These are phyloP conservation scores for Xylaria sp. DNA, from an alignment of 495 filamentous ascomycete species.

Conservation along the genomic window DNA sequence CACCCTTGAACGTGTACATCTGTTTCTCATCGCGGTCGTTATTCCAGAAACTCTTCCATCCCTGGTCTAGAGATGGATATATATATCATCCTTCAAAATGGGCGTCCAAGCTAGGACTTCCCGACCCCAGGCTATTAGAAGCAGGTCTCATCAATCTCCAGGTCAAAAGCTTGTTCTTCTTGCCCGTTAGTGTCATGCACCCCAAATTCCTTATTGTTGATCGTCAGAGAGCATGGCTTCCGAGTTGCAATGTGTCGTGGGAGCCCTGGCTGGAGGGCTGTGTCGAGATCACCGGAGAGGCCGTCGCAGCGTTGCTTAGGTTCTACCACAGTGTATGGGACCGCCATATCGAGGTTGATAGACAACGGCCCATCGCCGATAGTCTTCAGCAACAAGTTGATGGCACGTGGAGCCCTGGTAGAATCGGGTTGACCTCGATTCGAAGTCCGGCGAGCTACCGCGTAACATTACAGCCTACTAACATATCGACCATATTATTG, in stretches of 20 bases:
- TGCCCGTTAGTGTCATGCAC: slow-evolving; percentile 78
- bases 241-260: slow-evolving; percentile 79
- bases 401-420: slow-evolving; percentile 19
- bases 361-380: slow-evolving; percentile 22
- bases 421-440: slow-evolving; percentile 23
- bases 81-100: slow-evolving; percentile 63
- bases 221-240: slow-evolving; percentile 63
- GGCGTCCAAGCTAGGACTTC: slow-evolving; percentile 64
- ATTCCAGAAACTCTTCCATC: slow-evolving; percentile 73
- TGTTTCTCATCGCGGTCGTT: slow-evolving; percentile 72
- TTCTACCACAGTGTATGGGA: slow-evolving; percentile 69
- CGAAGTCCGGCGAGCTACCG: slow-evolving; percentile 25
- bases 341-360: slow-evolving; percentile 31
- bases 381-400: background rate
- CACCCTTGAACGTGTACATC: slow-evolving; percentile 58
- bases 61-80: slow-evolving; percentile 61
- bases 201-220: slow-evolving; percentile 79
- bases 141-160: slow-evolving; percentile 63
- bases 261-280: slow-evolving; percentile 78
- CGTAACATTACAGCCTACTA: slow-evolving; percentile 16
- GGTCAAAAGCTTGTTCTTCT: slow-evolving; percentile 74
- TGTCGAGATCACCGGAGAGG: slow-evolving; percentile 62
- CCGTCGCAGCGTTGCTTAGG: slow-evolving; percentile 58
- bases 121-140: slow-evolving; percentile 54
- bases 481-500: slow-evolving; percentile 62